A percentile compares a stretch with the other conserved stretches of the same genome.
These are phyloP conservation scores for Penicillium verrucosum DNA, from an alignment of 2,329 filamentous ascomycete genomes.

Conservation along the genomic window DNA sequence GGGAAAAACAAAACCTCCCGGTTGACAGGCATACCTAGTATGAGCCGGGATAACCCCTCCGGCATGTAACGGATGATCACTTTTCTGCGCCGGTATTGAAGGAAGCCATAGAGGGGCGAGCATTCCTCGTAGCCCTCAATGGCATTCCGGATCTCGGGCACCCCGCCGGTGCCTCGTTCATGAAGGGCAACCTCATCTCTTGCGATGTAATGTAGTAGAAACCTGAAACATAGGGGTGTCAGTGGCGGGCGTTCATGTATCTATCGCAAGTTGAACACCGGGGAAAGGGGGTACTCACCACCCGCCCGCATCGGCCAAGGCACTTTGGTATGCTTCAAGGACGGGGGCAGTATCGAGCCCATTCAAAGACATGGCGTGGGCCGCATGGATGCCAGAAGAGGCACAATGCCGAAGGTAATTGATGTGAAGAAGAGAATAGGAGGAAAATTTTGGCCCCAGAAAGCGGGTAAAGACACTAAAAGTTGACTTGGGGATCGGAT, in stretches of 20 bases:
- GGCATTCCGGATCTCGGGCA: constrained; percentile 75
- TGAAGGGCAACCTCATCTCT: constrained; percentile 84
- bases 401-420: constrained; percentile 3
- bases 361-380: constrained; percentile 80
- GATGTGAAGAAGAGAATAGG: constrained; percentile 7
- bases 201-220: constrained; percentile 84
- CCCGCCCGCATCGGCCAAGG: constrained; percentile 80
- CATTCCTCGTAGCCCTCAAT: constrained; percentile 77
- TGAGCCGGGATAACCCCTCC: constrained; percentile 80
- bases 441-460: constrained; percentile 11
- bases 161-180: constrained; percentile 72
- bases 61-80: constrained; percentile 91
- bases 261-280: not conserved
- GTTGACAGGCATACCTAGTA: constrained; percentile 70
- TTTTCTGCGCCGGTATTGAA: constrained; percentile 85
- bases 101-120: constrained; percentile 86
- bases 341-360: constrained; percentile 79
- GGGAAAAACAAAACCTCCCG: not conserved
- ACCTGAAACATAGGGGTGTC: constrained; percentile 56
- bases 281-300: constrained; percentile 64
- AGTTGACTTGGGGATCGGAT: constrained; percentile 2
- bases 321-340: constrained; percentile 78
- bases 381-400: constrained; percentile 31
- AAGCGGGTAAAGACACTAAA: constrained; percentile 4
- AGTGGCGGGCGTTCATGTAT: not conserved